phyloP scores from a whole-genome alignment of 345 rosid genomes.

The Trapa incisa region DNA sequence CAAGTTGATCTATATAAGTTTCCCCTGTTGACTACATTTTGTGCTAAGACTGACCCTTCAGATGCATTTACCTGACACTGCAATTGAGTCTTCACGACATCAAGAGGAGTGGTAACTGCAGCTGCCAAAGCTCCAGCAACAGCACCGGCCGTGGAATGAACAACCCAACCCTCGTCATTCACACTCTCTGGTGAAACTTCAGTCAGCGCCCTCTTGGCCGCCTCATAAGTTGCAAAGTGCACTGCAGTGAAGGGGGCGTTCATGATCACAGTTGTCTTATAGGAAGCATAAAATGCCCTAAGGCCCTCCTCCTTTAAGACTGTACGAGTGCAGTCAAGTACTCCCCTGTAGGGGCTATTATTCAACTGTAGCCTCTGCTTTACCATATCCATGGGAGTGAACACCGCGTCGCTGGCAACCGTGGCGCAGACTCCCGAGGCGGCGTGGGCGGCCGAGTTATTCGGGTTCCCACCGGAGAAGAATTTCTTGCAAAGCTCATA shows the following conservation, averaged over 20 bases:
- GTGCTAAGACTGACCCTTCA: neutral
- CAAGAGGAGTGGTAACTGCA: conserved; percentile 69
- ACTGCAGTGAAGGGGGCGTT: conserved; percentile 93
- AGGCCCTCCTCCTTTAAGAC: conserved; percentile 73
- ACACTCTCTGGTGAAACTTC: conserved; percentile 65
- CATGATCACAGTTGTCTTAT: conserved; percentile 85
- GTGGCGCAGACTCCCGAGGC: conserved; percentile 85
- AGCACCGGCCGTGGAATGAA: conserved; percentile 95
- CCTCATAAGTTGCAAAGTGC: conserved; percentile 88
- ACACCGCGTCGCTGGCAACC: conserved; percentile 79
- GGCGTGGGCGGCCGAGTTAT: conserved; percentile 71
- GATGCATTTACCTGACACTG: conserved; percentile 76
- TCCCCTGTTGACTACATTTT: neutral
- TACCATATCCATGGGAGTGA: conserved; percentile 97
- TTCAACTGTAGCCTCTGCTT: conserved; percentile 83
- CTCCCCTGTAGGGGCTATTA: conserved; percentile 42
- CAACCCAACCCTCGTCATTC: conserved; percentile 51
- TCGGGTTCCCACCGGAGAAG: conserved; percentile 57
- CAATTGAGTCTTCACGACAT: conserved; percentile 92
- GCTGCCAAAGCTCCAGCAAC: conserved; percentile 89
- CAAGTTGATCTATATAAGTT: neutral
- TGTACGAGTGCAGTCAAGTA: conserved; percentile 61
- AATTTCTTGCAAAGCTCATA: conserved; percentile 69
- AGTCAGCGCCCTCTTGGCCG: conserved; percentile 53
- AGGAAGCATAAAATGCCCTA: conserved; percentile 84